A percentile compares a stretch with the other conserved stretches of the same genome.
Evolutionary conservation across 257 asterid genomes (phyloP).

Genomic region (Verbascum thapsus): DNA sequence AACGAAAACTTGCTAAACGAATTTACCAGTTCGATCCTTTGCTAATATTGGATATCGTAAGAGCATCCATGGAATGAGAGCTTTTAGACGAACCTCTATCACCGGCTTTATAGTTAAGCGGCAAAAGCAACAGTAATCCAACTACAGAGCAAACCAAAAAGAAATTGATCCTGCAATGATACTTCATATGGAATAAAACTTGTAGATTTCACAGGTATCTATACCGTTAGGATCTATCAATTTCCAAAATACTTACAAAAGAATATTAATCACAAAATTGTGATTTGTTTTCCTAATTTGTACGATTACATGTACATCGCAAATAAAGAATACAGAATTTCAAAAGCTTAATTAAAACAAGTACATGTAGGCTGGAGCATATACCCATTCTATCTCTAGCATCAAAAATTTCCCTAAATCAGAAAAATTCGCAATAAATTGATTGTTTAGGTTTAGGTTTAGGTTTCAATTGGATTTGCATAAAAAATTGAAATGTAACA

Average conservation of each 20-base stretch:
- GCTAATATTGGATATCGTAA: conserved; percentile 75
- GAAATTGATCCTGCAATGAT: conserved; percentile 75
- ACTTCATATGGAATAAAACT: conserved; percentile 25
- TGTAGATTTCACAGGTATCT: not conserved
- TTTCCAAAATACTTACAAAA: too few species aligned
- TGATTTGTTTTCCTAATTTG: too few species aligned
- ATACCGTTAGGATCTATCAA: too few species aligned
- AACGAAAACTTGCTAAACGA: not conserved
- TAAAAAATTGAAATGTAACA: not conserved
- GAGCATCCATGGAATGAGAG: conserved; percentile 66
- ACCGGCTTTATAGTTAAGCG: conserved; percentile 70
- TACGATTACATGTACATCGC: too few species aligned
- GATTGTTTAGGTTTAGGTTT: too few species aligned
- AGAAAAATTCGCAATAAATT: not conserved
- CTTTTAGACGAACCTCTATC: conserved; percentile 33
- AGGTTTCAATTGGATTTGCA: conserved; percentile 9
- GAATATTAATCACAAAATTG: too few species aligned
- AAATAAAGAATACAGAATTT: too few species aligned
- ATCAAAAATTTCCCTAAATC: not conserved
- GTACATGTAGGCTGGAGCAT: conserved; percentile 15
- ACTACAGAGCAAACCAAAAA: conserved; percentile 70
- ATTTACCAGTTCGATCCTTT: conserved; percentile 78
- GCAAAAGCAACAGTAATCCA: conserved; percentile 69
- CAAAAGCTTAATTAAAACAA: conserved; percentile 21
- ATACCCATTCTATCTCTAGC: too few species aligned